These are phyloP conservation scores for Macrolepiota albuminosa DNA, from an alignment of 768 basidiomycete genomes.

Conservation along the genomic window DNA sequence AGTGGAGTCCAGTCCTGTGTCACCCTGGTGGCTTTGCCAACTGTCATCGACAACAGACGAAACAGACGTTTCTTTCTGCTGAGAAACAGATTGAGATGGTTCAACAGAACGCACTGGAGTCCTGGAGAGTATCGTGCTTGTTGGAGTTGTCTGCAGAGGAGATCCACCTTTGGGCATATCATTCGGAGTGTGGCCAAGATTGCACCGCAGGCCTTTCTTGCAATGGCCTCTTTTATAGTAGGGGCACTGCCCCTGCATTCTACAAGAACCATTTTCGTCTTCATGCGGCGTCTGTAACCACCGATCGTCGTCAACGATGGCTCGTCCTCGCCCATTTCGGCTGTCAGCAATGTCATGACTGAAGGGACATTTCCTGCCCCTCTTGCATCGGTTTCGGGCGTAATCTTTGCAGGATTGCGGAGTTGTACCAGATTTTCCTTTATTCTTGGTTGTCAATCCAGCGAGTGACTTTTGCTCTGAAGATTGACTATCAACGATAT, in stretches of 20 bases:
- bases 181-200: not conserved
- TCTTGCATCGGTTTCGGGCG: not conserved
- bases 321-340: not conserved
- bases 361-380: not conserved
- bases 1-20: not conserved
- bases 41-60: too few relatives aligned
- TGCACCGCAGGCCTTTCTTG: slow-evolving; percentile 7
- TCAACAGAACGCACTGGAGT: not conserved
- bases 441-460: not conserved
- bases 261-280: not conserved
- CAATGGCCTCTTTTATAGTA: slow-evolving; percentile 7
- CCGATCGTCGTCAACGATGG: not conserved
- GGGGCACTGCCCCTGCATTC: not conserved
- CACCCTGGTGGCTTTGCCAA: not conserved
- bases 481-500: not conserved
- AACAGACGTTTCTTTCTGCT: not conserved
- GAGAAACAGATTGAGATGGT: not conserved
- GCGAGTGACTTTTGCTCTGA: not conserved
- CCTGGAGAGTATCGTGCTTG: not conserved
- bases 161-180: not conserved
- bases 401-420: not conserved
- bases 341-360: not conserved
- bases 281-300: not conserved
- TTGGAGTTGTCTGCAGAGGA: not conserved
- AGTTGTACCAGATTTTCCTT: not conserved